Evolutionary conservation across 805 yeast genomes (phyloP).

Genomic region (Candida xyloterini): DNA sequence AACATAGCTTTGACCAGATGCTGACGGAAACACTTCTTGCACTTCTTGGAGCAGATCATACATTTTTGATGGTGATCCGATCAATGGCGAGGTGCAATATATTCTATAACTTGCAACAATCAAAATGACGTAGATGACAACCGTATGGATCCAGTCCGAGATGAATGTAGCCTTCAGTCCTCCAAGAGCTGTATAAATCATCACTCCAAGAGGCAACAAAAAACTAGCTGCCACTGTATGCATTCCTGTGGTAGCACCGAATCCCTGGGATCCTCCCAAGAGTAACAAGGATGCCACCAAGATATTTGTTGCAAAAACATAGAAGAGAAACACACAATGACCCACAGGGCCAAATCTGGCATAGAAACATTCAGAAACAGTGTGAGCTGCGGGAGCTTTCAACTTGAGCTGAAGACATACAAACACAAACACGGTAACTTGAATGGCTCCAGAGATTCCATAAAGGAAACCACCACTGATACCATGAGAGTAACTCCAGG

Average conservation of each 20-base stretch:
- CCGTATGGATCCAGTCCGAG: slow-evolving; percentile 35
- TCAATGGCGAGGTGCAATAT: slow-evolving; percentile 27
- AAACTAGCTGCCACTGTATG: slow-evolving; percentile 25
- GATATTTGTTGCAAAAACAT: slow-evolving; percentile 20
- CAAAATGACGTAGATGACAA: slow-evolving; percentile 31
- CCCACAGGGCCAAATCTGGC: slow-evolving; percentile 30
- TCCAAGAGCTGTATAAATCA: slow-evolving; percentile 34
- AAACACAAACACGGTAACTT: slow-evolving; percentile 29
- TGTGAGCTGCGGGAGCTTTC: slow-evolving; percentile 29
- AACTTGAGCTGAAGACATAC: slow-evolving; percentile 30
- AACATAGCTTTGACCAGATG: slow-evolving; percentile 36
- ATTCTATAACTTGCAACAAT: slow-evolving; percentile 21
- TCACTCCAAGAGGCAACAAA: slow-evolving; percentile 35
- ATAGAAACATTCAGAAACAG: slow-evolving; percentile 31
- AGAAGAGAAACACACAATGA: slow-evolving; percentile 11
- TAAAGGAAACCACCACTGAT: slow-evolving; percentile 28
- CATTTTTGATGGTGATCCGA: slow-evolving; percentile 24
- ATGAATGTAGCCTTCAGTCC: slow-evolving; percentile 37
- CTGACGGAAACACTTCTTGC: slow-evolving; percentile 22
- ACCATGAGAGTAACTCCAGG: slow-evolving; percentile 26
- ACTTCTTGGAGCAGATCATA: slow-evolving; percentile 25
- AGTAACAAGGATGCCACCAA: slow-evolving; percentile 30
- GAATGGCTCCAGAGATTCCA: slow-evolving; percentile 28
- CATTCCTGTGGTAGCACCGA: slow-evolving; percentile 10
- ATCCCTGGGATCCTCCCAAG: slow-evolving; percentile 22